Evolutionary conservation across 108 stramenopile species (phyloP).

Genomic region (Cyclotella cryptica): DNA sequence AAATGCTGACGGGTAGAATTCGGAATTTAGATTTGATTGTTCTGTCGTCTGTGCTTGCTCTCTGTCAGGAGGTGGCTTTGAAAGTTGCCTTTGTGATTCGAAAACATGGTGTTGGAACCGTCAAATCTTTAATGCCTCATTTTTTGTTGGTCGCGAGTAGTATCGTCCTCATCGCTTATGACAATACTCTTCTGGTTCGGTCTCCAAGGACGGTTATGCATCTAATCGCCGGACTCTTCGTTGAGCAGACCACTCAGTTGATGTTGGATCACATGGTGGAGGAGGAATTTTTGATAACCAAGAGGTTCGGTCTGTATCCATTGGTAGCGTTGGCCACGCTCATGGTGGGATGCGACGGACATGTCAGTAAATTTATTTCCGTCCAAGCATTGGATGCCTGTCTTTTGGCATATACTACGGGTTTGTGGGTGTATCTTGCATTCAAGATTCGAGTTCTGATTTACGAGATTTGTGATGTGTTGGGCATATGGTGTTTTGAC

Average conservation of each 20-base stretch:
- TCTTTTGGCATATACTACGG: slow-evolving; percentile 59
- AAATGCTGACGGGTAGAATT: slow-evolving; percentile 35
- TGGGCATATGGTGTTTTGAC: slow-evolving; percentile 90
- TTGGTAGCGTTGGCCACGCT: slow-evolving; percentile 54
- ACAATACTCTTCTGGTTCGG: slow-evolving; percentile 52
- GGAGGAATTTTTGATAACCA: slow-evolving; percentile 43
- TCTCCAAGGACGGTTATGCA: slow-evolving; percentile 71
- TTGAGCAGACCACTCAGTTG: slow-evolving; percentile 81
- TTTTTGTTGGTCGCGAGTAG: slow-evolving; percentile 41
- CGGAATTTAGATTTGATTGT: slow-evolving; percentile 70
- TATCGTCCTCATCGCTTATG: slow-evolving; percentile 49
- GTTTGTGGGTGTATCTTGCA: slow-evolving; percentile 61
- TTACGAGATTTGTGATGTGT: slow-evolving; percentile 74
- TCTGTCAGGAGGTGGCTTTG: slow-evolving; percentile 64
- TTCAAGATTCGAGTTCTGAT: slow-evolving; percentile 67
- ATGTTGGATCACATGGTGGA: slow-evolving; percentile 88
- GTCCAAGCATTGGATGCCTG: slow-evolving; percentile 21
- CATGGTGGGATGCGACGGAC: slow-evolving; percentile 12
- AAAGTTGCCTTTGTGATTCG: slow-evolving; percentile 56
- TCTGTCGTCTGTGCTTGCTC: slow-evolving; percentile 37
- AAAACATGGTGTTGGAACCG: slow-evolving; percentile 42
- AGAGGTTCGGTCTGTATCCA: slow-evolving; percentile 67
- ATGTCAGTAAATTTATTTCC: slow-evolving; percentile 18
- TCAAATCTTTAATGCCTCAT: slow-evolving; percentile 59
- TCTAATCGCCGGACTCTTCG: slow-evolving; percentile 70